phyloP scores from a whole-genome alignment of 2,329 filamentous ascomycete species.

The Talaromyces sp. region DNA sequence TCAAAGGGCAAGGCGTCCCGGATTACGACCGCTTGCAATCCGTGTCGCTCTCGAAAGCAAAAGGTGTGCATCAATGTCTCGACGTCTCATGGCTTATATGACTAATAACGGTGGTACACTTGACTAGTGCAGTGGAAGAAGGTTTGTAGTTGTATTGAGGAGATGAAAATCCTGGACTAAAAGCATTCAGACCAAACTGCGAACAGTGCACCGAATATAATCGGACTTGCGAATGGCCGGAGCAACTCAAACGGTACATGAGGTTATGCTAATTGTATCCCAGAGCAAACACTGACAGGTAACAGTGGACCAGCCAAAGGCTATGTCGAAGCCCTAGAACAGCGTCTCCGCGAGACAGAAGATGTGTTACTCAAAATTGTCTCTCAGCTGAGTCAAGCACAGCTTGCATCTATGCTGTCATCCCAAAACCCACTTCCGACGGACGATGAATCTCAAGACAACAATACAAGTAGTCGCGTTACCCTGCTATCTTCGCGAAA shows the following conservation, averaged over 20 bases:
- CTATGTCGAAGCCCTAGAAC: slow-evolving; percentile 45
- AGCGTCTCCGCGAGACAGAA: slow-evolving; percentile 44
- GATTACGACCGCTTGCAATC: slow-evolving; percentile 42
- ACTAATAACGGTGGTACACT: not conserved
- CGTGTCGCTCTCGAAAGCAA: slow-evolving; percentile 43
- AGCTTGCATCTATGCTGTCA: slow-evolving; percentile 29
- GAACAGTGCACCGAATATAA: slow-evolving; percentile 34
- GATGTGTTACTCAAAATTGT: slow-evolving; percentile 38
- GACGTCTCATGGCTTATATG: not conserved
- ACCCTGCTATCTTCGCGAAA: slow-evolving; percentile 28
- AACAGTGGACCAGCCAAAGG: slow-evolving; percentile 47
- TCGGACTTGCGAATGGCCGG: slow-evolving; percentile 38
- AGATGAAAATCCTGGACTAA: slow-evolving; percentile 14
- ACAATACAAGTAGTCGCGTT: slow-evolving; percentile 16
- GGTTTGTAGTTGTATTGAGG: slow-evolving; percentile 27
- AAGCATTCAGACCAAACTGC: slow-evolving; percentile 32
- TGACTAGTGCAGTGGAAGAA: slow-evolving; percentile 39
- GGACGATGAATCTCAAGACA: slow-evolving; percentile 15
- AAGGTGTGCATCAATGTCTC: slow-evolving; percentile 31
- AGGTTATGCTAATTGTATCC: not conserved
- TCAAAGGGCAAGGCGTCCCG: slow-evolving; percentile 31
- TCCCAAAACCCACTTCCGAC: slow-evolving; percentile 1
- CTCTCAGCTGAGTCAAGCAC: slow-evolving; percentile 31
- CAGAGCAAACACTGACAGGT: not conserved
- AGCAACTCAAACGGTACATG: slow-evolving; percentile 37